Conservation (phyloP, 2,329 filamentous ascomycete genomes). For the Aureobasidium leucospermi region DNA sequence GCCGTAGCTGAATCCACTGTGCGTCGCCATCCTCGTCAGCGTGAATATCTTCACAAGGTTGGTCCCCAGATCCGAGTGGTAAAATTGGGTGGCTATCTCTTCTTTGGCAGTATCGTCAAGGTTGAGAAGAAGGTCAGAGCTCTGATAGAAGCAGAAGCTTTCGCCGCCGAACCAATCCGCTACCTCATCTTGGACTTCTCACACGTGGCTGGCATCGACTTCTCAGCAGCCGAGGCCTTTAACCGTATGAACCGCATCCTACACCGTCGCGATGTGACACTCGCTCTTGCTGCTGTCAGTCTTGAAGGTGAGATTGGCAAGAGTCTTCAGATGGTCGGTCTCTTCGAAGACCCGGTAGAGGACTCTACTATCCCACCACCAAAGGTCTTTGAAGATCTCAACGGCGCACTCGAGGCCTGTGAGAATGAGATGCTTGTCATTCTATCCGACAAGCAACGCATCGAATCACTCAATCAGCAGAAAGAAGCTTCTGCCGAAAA, state of each 20-base stretch:
- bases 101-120: slow-evolving; percentile 95
- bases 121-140: slow-evolving; percentile 83
- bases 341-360: slow-evolving; percentile 65
- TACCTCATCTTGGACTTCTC: slow-evolving; percentile 85
- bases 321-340: slow-evolving; percentile 73
- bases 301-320: slow-evolving; percentile 67
- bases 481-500: slow-evolving; percentile 42
- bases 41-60: slow-evolving; percentile 76
- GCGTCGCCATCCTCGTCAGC: slow-evolving; percentile 79
- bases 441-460: slow-evolving; percentile 27
- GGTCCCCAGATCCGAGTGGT: slow-evolving; percentile 84
- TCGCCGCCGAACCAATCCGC: slow-evolving; percentile 69
- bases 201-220: slow-evolving; percentile 88
- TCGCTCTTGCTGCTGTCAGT: slow-evolving; percentile 77
- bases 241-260: slow-evolving; percentile 84
- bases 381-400: slow-evolving; percentile 76
- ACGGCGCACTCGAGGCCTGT: slow-evolving; percentile 86
- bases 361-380: slow-evolving; percentile 48
- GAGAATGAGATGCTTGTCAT: slow-evolving; percentile 80
- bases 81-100: slow-evolving; percentile 90
- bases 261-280: slow-evolving; percentile 65
- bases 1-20: slow-evolving; percentile 88
- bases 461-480: neutral
- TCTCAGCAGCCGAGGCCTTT: slow-evolving; percentile 92
- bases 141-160: slow-evolving; percentile 75